Evolutionary conservation across 179 eudicot species (phyloP), one percentile per base, ranked within the genome.

Genomic region (Drosera spatulata): DNA sequence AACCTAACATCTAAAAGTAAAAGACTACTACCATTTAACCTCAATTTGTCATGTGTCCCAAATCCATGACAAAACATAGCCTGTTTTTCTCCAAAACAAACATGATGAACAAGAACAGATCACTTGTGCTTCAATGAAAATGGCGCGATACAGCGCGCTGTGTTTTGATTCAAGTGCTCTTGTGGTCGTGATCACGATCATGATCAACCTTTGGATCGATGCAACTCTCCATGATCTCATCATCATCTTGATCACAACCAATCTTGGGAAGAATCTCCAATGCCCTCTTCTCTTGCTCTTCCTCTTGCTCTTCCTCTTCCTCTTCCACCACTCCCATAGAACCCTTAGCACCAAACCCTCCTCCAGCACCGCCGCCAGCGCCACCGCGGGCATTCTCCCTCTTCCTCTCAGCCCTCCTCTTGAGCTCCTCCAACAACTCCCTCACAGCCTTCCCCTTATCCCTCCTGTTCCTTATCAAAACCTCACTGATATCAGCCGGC

Each of bases 401-500:
- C 49, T 60, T 77, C 59, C 43, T 73, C 67, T 72, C 82, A 2
- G 59, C 85, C 52, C 65, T 82, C 49, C 47, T 63, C 69, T 75
- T 80, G 79, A 91, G 59, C 53, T 68, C 80, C 58, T 69, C 82
- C 58, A 82, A 5, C 72, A 91, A 63, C 59, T 80, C 89, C 43
- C n/a, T 51, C 3, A 80, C 73, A 7, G 91, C 98, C 55, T 59
- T 80, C 37, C n/a, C 68, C 59, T 64, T 82, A 40, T 77, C 82
- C 48, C 95, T 66, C 68, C 91, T 56, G 42, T 82, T 73, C 84
- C 87, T 79, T 10, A 88, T 78, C 83, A 91, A 67, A 4, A 88
- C 77, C 86, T 91, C 96, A 15, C 96, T 88, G 4, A 86, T 66
- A 58, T 91, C 98, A 0, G 98, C 98, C 22, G 98, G 98, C 0